Percentiles rank a stretch among this genome's conserved stretches.
These are phyloP conservation scores for Auricularia sp. DNA, from an alignment of 768 basidiomycete genomes.

Conservation along the genomic window DNA sequence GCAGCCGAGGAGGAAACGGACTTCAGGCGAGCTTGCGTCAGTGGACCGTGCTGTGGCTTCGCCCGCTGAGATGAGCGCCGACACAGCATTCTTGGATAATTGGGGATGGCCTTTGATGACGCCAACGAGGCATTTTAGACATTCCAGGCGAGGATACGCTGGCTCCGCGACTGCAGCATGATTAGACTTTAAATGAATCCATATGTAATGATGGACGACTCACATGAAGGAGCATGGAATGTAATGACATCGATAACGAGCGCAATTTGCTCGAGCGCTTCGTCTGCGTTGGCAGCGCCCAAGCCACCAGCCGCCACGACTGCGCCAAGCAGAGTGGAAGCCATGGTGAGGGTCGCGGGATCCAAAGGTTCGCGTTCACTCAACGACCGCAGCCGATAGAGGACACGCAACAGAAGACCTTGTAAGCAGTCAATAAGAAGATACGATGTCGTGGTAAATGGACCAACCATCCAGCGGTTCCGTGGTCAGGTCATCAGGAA, in stretches of 20 bases:
- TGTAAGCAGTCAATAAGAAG: neutral
- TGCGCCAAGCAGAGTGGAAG: conserved; percentile 61
- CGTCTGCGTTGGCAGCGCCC: conserved; percentile 54
- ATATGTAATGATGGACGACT: conserved; percentile 13
- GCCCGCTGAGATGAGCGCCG: conserved; percentile 69
- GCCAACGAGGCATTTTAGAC: conserved; percentile 59
- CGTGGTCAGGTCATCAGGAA: conserved; percentile 62
- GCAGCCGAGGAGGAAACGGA: conserved; percentile 55
- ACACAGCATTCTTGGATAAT: conserved; percentile 74
- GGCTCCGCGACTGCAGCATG: conserved; percentile 47
- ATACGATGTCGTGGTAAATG: neutral
- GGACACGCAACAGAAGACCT: conserved; percentile 76
- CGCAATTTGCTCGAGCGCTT: conserved; percentile 70
- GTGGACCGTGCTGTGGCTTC: conserved; percentile 54
- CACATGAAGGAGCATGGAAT: conserved; percentile 35
- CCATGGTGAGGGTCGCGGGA: conserved; percentile 74
- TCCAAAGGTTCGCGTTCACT: conserved; percentile 79
- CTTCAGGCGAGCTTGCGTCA: conserved; percentile 54
- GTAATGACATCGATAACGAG: conserved; percentile 60
- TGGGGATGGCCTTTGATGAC: conserved; percentile 70
- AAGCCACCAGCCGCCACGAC: conserved; percentile 66
- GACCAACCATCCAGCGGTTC: conserved; percentile 59
- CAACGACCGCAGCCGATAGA: conserved; percentile 73
- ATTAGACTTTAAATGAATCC: neutral
- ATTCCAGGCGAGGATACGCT: conserved; percentile 63